Percentiles rank a stretch among this genome's conserved stretches.
These are phyloP conservation scores for Amphichorda felina DNA, from an alignment of 2,329 filamentous ascomycete genomes.

Conservation along the genomic window DNA sequence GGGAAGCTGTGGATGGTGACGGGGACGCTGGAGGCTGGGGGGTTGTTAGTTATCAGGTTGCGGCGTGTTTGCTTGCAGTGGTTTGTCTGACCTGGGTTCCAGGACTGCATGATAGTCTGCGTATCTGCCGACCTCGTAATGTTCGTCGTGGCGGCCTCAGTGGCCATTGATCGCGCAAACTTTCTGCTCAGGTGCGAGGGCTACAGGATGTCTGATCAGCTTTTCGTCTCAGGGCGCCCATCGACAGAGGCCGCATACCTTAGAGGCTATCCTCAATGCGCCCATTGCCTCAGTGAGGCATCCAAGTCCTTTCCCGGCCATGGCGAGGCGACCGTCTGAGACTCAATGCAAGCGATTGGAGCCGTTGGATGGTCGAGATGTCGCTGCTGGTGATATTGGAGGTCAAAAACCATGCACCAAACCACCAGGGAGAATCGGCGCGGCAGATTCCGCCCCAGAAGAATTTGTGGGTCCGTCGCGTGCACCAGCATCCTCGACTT, in stretches of 20 bases:
- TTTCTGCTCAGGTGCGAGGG: slow-evolving; percentile 21
- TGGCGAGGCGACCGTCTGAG: slow-evolving; percentile 3
- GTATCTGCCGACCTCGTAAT: slow-evolving; percentile 21
- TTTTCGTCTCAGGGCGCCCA: not conserved
- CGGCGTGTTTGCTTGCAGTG: not conserved
- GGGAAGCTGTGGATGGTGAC: slow-evolving; percentile 88
- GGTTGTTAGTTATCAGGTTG: not conserved
- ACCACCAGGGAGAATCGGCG: no score
- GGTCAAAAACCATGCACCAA: slow-evolving; percentile 1
- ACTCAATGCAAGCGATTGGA: not conserved
- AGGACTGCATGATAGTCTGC: slow-evolving; percentile 25
- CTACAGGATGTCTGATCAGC: slow-evolving; percentile 12
- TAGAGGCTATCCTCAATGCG: slow-evolving; percentile 32
- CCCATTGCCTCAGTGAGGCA: slow-evolving; percentile 41
- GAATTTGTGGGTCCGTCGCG: slow-evolving; percentile 15
- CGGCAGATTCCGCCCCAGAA: slow-evolving; percentile 8
- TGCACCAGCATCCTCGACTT: slow-evolving; percentile 10
- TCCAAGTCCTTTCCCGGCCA: slow-evolving; percentile 37
- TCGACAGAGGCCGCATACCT: slow-evolving; percentile 12
- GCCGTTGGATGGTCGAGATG: not conserved
- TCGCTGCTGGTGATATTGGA: not conserved
- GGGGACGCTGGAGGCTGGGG: slow-evolving; percentile 50
- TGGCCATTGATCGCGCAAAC: slow-evolving; percentile 45
- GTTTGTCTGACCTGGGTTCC: slow-evolving; percentile 29
- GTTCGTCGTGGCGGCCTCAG: slow-evolving; percentile 23